Percentiles rank a stretch among this genome's conserved stretches.
These are phyloP conservation scores for Blastobotrys proliferans DNA, from an alignment of 1,139 yeast genomes.

Conservation along the genomic window DNA sequence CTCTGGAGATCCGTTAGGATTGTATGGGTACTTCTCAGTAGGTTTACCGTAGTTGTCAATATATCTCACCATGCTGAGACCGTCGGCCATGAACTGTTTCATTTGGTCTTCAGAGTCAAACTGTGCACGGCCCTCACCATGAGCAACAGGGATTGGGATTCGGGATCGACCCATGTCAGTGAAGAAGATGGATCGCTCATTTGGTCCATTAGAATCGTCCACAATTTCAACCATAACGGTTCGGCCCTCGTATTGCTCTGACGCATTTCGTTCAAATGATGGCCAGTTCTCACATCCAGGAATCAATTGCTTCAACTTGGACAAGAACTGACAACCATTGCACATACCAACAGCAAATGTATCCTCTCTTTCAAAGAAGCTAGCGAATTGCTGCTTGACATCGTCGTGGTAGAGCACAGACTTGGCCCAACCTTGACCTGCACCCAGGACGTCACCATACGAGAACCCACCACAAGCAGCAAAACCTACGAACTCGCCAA, in stretches of 20 bases:
- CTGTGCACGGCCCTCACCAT: constrained; percentile 94
- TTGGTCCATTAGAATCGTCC: constrained; percentile 40
- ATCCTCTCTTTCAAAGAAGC: constrained; percentile 81
- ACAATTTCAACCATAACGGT: constrained; percentile 81
- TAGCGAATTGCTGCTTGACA: constrained; percentile 70
- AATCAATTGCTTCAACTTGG: constrained; percentile 79
- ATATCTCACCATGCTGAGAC: constrained; percentile 64
- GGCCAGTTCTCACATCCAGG: constrained; percentile 99
- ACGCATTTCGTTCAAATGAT: constrained; percentile 80
- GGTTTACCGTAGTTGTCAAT: constrained; percentile 87
- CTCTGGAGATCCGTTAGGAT: constrained; percentile 93
- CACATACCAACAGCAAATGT: constrained; percentile 99
- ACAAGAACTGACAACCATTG: constrained; percentile 96
- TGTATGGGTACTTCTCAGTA: constrained; percentile 82
- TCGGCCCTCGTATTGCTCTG: constrained; percentile 97
- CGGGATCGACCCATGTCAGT: constrained; percentile 88
- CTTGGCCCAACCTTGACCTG: constrained; percentile 99
- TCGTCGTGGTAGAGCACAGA: constrained; percentile 84
- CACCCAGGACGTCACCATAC: constrained; percentile 98
- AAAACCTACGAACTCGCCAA: constrained; percentile 81
- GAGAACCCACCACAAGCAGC: constrained; percentile 99
- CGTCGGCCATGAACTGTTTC: constrained; percentile 44
- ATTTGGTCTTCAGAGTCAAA: constrained; percentile 48
- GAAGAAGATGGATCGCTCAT: constrained; percentile 65
- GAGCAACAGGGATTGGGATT: constrained; percentile 96